Base-by-base conservation (phyloP, 805 yeast species). In the Candida manassasensis region DNA sequence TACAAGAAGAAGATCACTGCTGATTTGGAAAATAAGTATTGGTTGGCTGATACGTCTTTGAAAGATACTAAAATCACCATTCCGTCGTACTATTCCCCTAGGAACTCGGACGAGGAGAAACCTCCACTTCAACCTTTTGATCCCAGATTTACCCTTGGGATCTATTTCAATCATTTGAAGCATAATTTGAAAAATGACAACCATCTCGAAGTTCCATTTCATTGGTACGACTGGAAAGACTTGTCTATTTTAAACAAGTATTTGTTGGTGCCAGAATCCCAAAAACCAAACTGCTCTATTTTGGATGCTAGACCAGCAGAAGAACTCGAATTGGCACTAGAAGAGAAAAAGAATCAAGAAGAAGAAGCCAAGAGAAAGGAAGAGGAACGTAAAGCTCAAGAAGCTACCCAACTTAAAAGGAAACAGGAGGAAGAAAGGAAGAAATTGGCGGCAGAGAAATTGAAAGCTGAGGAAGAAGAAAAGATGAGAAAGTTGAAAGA, bases 161-260 rank as follows among this genome's bases (percentile, higher is more conserved):
- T 53, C 7, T 58, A 58, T 41, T 40, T 48, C 19, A 30, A 43
- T 25, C 40, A 48, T 29, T 17, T 52, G 7, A 31, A 34, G 4
- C 40, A 35, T 10, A 38, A 33, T 9, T n/a, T 28, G 3, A 24
- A 42, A 12, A 26, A 8, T 3, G 28, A 19, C 8, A 21, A 29
- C 8, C 13, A 35, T 2, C 28, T 38, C 12, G 32, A 29, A 9
- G 46, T 45, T 6, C 72, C 74, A 1, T 75, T 75, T 53, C 74
- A 73, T 43, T 75, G 80, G 81, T 62, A 61, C 38, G 81, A 75
- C 48, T 75, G 79, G 71, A 62, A 65, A 3, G 78, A 74, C 39
- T 56, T 73, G 55, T 60, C 67, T 6, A 55, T 58, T 16, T 52
- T 71, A 41, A 55, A 62, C 32, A 59, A 63, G 31, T 49, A 66